Evolutionary conservation across 2,329 filamentous ascomycete genomes (phyloP), one percentile per base, ranked within the genome.

Genomic region (Penicillium sp.): DNA sequence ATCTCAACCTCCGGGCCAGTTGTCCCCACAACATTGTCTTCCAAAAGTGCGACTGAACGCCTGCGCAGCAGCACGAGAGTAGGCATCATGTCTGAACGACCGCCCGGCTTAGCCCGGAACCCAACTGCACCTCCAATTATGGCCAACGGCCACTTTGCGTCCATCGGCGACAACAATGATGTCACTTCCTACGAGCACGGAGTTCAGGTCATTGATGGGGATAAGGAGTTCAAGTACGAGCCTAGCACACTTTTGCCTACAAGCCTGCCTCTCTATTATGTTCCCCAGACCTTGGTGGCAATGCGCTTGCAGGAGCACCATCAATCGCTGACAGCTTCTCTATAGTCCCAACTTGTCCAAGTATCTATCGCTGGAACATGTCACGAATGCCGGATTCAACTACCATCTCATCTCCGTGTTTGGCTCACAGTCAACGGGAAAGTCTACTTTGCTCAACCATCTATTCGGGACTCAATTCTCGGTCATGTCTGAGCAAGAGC

Each of bases 341-440:
- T 51, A 13, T 28, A 95, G 89, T 71, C 72, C 81, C 49, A 82
- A 88, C 63, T 76, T 98, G 62, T 85, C 84, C 63, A 81, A 83
- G 50, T 98, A 98, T 70, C 82, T 98, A 58, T 79, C 81, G 57
- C 75, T 83, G 56, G 88, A 90, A 67, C 79, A 86, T 63, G 83
- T 95, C 60, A 86, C 89, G 59, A 83, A 88, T 52, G 84, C 90
- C 54, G 93, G 93, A 65, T 98, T 98, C 81, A 95, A 97, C 75
- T 98, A 98, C 74, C 93, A 98, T 72, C 82, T 98, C 66, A 96
- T 98, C 67, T 96, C 91, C 63, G 93, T 98, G 64, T 98, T 98
- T 70, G 93, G 93, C 38, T 97, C 91, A 49, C 93, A 98, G 76
- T 97, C 93, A 24, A 98, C 93, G 33, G 93, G 93, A 60, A 98